Conservation (phyloP, 306 rosid species). For the Castanospermum australe region DNA sequence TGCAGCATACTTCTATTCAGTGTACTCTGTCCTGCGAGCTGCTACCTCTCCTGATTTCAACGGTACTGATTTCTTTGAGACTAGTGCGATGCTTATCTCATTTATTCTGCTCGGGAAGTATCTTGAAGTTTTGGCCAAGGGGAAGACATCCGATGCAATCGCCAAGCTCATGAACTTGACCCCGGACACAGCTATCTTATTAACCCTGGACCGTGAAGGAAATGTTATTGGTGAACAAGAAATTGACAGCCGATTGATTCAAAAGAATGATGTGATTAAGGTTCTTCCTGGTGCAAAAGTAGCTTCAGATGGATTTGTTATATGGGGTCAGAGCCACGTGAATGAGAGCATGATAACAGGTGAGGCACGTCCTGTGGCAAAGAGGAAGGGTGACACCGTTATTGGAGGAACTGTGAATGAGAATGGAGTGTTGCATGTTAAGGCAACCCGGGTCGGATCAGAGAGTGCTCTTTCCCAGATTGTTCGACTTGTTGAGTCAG, state of each 20-base stretch:
- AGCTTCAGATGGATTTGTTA: conserved; percentile 65
- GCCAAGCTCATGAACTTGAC: conserved; percentile 78
- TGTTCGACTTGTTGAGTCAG: conserved; percentile 76
- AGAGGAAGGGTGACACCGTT: conserved; percentile 58
- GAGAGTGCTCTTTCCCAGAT: conserved; percentile 80
- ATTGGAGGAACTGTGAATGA: conserved; percentile 80
- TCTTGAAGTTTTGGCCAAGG: conserved; percentile 74
- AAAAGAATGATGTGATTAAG: conserved; percentile 66
- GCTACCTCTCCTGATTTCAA: conserved; percentile 46
- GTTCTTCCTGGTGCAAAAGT: conserved; percentile 66
- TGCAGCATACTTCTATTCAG: conserved; percentile 81
- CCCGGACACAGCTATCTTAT: conserved; percentile 61
- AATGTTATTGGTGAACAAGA: conserved; percentile 49
- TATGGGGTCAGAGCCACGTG: conserved; percentile 72
- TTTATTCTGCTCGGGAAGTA: conserved; percentile 79
- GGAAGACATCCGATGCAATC: conserved; percentile 77
- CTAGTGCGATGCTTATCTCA: conserved; percentile 74
- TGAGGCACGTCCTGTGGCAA: conserved; percentile 60
- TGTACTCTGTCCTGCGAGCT: conserved; percentile 51
- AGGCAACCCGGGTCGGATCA: conserved; percentile 70
- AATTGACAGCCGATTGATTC: conserved; percentile 63
- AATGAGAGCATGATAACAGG: conserved; percentile 93
- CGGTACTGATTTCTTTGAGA: conserved; percentile 82
- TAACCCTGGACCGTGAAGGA: conserved; percentile 48
- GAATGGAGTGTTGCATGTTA: conserved; percentile 70